These are phyloP conservation scores for Gymnopus androsaceus DNA, from an alignment of 1,284 basidiomycete species.

Conservation along the genomic window DNA sequence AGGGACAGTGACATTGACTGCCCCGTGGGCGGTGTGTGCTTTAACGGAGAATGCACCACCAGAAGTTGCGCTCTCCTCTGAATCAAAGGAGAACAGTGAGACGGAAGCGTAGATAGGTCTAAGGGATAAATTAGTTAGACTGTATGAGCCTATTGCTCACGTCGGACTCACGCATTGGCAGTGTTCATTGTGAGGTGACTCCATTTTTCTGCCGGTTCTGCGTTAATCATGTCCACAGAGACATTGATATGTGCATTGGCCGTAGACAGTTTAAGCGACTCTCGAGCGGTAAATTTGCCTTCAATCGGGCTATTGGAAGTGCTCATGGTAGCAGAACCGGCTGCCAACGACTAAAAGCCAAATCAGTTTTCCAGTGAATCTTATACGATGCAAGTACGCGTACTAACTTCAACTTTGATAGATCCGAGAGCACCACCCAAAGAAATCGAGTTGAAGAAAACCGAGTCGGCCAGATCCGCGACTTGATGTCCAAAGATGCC, in stretches of 20 bases:
- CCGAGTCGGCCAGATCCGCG: slow-evolving; percentile 30
- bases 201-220: slow-evolving; percentile 19
- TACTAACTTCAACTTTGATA: slow-evolving; percentile 33
- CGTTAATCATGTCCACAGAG: slow-evolving; percentile 35
- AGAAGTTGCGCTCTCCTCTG: not conserved
- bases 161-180: slow-evolving; percentile 39
- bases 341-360: slow-evolving; percentile 39
- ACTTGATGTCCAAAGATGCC: slow-evolving; percentile 34
- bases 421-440: slow-evolving; percentile 27
- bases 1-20: slow-evolving; percentile 34
- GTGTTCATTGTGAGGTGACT: slow-evolving; percentile 32
- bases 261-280: slow-evolving; percentile 37
- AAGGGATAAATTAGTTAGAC: not conserved
- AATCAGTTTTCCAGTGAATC: not conserved
- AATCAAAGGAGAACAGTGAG: slow-evolving; percentile 27
- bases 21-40: slow-evolving; percentile 29
- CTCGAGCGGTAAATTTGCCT: slow-evolving; percentile 42
- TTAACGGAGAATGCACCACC: slow-evolving; percentile 40
- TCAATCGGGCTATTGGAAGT: slow-evolving; percentile 39
- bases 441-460: slow-evolving; percentile 34
- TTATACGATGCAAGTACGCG: not conserved
- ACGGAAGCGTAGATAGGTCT: slow-evolving; percentile 35
- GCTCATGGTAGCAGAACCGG: slow-evolving; percentile 28
- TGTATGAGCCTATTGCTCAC: not conserved
- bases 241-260: slow-evolving; percentile 39